phyloP scores from a whole-genome alignment of 768 basidiomycete species.

The Kwoniella dejecticola region DNA sequence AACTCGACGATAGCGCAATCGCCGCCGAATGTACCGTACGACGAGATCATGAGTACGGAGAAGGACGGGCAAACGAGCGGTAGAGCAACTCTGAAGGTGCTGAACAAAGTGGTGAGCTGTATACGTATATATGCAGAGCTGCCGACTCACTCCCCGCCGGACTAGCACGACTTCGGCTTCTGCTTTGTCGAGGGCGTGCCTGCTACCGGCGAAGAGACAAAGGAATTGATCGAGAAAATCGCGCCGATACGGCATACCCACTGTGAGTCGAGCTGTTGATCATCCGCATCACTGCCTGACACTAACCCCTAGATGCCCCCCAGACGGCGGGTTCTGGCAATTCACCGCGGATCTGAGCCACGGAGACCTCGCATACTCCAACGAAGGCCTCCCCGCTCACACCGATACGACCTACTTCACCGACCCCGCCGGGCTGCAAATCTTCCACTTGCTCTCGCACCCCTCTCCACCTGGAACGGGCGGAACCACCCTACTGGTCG shows the following conservation, averaged over 20 bases:
- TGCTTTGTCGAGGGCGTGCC: conserved; percentile 83
- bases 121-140: too few species aligned
- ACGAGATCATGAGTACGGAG: conserved; percentile 63
- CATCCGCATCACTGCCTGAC: background rate
- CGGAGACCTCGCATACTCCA: conserved; percentile 93
- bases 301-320: background rate
- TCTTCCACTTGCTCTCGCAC: conserved; percentile 85
- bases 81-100: conserved; percentile 74
- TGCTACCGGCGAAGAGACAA: conserved; percentile 77
- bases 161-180: conserved; percentile 82
- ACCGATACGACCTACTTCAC: conserved; percentile 78
- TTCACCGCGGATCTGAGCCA: conserved; percentile 88
- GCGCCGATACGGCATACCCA: conserved; percentile 88
- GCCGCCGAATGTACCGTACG: conserved; percentile 73
- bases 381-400: conserved; percentile 81
- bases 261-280: conserved; percentile 56
- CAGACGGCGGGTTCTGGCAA: conserved; percentile 96
- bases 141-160: background rate
- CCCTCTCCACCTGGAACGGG: conserved; percentile 69
- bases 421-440: conserved; percentile 90
- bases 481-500: conserved; percentile 87
- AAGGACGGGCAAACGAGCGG: conserved; percentile 60
- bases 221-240: conserved; percentile 72
- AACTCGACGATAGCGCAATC: conserved; percentile 71
- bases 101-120: conserved; percentile 73